Conservation (phyloP, 106 monocot species). For the Dendrobium nobile region DNA sequence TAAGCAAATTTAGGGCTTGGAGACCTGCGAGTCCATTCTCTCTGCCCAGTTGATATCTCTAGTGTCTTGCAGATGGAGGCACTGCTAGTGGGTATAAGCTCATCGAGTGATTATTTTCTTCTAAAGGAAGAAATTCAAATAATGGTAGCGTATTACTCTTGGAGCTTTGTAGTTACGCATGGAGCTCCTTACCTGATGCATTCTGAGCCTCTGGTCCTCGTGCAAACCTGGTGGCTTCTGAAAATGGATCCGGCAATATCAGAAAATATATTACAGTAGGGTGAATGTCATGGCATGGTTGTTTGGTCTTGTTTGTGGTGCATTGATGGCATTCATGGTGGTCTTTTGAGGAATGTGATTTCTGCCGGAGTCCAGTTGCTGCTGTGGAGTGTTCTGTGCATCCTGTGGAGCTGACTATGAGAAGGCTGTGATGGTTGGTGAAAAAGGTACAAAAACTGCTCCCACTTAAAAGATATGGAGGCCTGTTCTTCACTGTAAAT, state of each 20-base stretch:
- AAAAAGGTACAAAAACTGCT: constrained; percentile 8
- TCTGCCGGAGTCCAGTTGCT: constrained; percentile 32
- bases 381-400: constrained; percentile 37
- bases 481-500: constrained; percentile 12
- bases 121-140: constrained; percentile 15
- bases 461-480: constrained; percentile 11
- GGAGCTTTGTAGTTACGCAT: constrained; percentile 53
- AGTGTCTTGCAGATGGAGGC: constrained; percentile 37
- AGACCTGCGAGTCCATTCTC: constrained; percentile 25
- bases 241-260: constrained; percentile 1
- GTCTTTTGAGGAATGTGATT: constrained; percentile 30
- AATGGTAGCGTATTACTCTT: constrained; percentile 39
- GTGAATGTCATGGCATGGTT: constrained; percentile 33
- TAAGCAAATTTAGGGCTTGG: constrained; percentile 24
- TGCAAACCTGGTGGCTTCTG: constrained; percentile 6
- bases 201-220: constrained; percentile 75
- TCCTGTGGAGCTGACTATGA: constrained; percentile 30
- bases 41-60: constrained; percentile 58
- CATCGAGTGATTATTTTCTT: constrained; percentile 14
- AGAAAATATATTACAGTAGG: constrained; percentile 15
- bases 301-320: constrained; percentile 53
- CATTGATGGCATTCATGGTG: constrained; percentile 35
- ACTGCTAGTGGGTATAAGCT: constrained; percentile 55
- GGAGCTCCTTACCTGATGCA: constrained; percentile 60
- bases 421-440: constrained; percentile 33